phyloP scores from a whole-genome alignment of 2,329 filamentous ascomycete genomes.

The Rutstroemia sp. region DNA sequence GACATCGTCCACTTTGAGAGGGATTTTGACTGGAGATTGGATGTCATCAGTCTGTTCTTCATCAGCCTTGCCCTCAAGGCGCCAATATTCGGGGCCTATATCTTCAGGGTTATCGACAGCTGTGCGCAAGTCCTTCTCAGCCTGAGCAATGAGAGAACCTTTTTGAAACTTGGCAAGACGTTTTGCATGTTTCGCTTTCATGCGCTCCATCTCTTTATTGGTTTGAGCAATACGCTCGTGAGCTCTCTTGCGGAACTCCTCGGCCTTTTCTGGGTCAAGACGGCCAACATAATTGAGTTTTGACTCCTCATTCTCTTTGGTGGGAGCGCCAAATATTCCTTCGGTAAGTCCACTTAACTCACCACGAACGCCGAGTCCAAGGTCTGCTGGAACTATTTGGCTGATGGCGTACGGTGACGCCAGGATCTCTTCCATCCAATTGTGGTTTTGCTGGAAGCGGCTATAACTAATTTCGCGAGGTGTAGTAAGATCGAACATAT shows the following conservation, averaged over 20 bases:
- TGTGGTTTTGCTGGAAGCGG: slow-evolving; percentile 89
- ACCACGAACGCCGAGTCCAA: slow-evolving; percentile 78
- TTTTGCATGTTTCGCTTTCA: slow-evolving; percentile 73
- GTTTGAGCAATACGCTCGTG: slow-evolving; percentile 64
- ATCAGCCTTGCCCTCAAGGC: slow-evolving; percentile 51
- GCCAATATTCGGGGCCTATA: slow-evolving; percentile 53
- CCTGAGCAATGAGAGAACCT: slow-evolving; percentile 60
- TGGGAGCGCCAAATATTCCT: slow-evolving; percentile 69
- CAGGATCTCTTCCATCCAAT: slow-evolving; percentile 98
- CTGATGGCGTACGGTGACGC: slow-evolving; percentile 80
- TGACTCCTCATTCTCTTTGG: slow-evolving; percentile 37
- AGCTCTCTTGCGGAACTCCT: slow-evolving; percentile 77
- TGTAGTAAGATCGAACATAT: slow-evolving; percentile 83
- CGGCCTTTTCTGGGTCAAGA: slow-evolving; percentile 68
- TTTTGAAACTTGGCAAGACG: slow-evolving; percentile 68
- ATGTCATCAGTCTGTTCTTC: slow-evolving; percentile 39
- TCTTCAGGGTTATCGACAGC: slow-evolving; percentile 49
- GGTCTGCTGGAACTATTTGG: slow-evolving; percentile 79
- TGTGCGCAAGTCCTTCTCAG: slow-evolving; percentile 68
- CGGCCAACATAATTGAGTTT: slow-evolving; percentile 45
- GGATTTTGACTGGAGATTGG: slow-evolving; percentile 25
- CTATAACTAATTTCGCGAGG: slow-evolving; percentile 82
- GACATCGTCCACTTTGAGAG: slow-evolving; percentile 59
- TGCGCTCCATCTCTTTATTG: slow-evolving; percentile 72
- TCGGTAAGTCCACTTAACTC: slow-evolving; percentile 75